Percentiles rank a stretch among this genome's conserved stretches.
phyloP scores from a whole-genome alignment of 306 rosid species.

The Malus orientalis region DNA sequence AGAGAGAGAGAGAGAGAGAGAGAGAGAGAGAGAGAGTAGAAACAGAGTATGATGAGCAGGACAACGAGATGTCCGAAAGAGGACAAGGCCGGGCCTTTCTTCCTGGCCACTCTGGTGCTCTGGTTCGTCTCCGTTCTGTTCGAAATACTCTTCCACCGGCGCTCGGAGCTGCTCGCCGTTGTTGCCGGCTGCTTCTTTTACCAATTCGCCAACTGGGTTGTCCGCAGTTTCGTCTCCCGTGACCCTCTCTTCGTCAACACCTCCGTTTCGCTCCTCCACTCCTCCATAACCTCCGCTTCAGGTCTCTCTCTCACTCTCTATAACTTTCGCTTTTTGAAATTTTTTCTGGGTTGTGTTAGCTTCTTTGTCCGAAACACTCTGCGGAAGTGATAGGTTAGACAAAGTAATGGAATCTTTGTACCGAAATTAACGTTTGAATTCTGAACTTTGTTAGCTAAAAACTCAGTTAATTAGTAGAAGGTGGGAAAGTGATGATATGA shows the following conservation, averaged over 20 bases:
- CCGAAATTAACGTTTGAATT: not conserved
- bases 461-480: not conserved
- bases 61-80: slow-evolving; percentile 1
- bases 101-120: slow-evolving; percentile 48
- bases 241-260: slow-evolving; percentile 80
- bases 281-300: slow-evolving; percentile 61
- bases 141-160: slow-evolving; percentile 41
- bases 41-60: slow-evolving; percentile 26
- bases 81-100: slow-evolving; percentile 39
- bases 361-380: not conserved
- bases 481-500: not conserved
- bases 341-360: not conserved
- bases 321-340: not conserved
- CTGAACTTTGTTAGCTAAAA: not conserved
- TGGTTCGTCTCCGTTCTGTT: slow-evolving; percentile 53
- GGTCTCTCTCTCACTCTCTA: slow-evolving; percentile 29
- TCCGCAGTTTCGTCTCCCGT: slow-evolving; percentile 34
- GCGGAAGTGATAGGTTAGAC: not conserved
- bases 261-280: slow-evolving; percentile 83
- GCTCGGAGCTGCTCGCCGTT: slow-evolving; percentile 39
- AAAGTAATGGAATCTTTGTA: not conserved
- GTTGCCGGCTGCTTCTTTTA: slow-evolving; percentile 54
- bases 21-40: not conserved
- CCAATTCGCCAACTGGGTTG: slow-evolving; percentile 49
- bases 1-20: not conserved